These are phyloP conservation scores for Emmonsia crescens DNA, from an alignment of 2,329 filamentous ascomycete genomes.

Conservation along the genomic window DNA sequence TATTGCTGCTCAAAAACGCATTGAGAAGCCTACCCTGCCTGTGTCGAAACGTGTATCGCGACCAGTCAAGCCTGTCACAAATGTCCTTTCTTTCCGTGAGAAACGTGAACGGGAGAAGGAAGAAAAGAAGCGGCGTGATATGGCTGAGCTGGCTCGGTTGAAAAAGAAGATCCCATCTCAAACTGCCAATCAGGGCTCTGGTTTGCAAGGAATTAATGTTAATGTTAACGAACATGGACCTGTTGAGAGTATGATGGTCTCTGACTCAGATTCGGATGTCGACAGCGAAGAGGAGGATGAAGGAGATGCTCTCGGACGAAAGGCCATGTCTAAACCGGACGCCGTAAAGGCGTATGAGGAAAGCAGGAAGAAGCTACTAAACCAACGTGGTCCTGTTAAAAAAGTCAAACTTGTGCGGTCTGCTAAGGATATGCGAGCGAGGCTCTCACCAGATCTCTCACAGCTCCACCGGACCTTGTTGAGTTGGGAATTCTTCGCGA, in stretches of 20 bases:
- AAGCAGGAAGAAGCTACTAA: slow-evolving; percentile 39
- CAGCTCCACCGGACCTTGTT: slow-evolving; percentile 76
- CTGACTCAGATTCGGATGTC: slow-evolving; percentile 51
- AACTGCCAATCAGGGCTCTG: slow-evolving; percentile 68
- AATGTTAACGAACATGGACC: slow-evolving; percentile 68
- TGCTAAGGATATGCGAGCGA: slow-evolving; percentile 85
- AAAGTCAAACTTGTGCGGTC: slow-evolving; percentile 72
- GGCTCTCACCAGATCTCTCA: slow-evolving; percentile 80
- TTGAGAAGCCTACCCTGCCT: slow-evolving; percentile 9
- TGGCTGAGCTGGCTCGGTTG: slow-evolving; percentile 58
- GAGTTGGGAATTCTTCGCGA: slow-evolving; percentile 89
- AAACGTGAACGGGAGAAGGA: slow-evolving; percentile 65
- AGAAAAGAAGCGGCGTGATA: slow-evolving; percentile 61
- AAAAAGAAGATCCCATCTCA: slow-evolving; percentile 44
- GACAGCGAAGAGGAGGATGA: slow-evolving; percentile 69
- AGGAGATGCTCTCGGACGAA: slow-evolving; percentile 35
- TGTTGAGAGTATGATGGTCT: slow-evolving; percentile 81
- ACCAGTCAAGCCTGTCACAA: slow-evolving; percentile 21
- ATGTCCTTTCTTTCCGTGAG: slow-evolving; percentile 53
- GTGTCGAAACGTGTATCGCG: slow-evolving; percentile 8
- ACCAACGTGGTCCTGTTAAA: slow-evolving; percentile 63
- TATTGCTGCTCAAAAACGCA: slow-evolving; percentile 13
- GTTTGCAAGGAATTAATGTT: slow-evolving; percentile 59
- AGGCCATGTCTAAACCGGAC: slow-evolving; percentile 28
- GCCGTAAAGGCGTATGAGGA: slow-evolving; percentile 37